These are phyloP conservation scores for Neurospora sp. DNA, from an alignment of 495 filamentous ascomycete species.

Conservation along the genomic window DNA sequence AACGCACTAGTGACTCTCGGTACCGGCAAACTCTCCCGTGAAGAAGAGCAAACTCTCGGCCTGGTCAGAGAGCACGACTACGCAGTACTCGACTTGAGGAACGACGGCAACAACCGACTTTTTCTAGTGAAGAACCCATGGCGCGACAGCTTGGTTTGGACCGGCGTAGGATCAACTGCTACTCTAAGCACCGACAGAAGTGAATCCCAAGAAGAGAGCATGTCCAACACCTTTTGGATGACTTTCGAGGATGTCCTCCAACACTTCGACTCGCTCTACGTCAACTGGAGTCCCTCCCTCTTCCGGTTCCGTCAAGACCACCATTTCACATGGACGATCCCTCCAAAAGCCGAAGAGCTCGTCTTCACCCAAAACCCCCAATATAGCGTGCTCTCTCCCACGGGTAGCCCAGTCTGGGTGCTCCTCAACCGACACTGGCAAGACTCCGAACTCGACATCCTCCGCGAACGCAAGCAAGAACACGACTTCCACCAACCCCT, in stretches of 20 bases:
- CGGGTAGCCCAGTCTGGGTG: constrained; percentile 64
- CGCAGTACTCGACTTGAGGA: constrained; percentile 73
- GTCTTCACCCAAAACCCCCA: constrained; percentile 78
- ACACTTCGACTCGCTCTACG: constrained; percentile 87
- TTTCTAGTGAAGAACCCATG: constrained; percentile 93
- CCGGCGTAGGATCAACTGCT: constrained; percentile 21
- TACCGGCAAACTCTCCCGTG: constrained; percentile 65
- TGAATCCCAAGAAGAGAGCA: constrained; percentile 7
- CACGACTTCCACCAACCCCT: constrained; percentile 21
- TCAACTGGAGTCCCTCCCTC: constrained; percentile 91
- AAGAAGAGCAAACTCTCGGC: constrained; percentile 70
- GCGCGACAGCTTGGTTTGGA: constrained; percentile 71
- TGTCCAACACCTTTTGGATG: constrained; percentile 85
- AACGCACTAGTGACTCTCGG: constrained; percentile 86
- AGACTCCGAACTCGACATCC: constrained; percentile 34
- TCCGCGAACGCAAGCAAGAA: constrained; percentile 19
- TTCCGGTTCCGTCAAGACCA: constrained; percentile 75
- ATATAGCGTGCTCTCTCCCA: constrained; percentile 52
- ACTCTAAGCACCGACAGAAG: constrained; percentile 10
- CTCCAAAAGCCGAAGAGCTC: constrained; percentile 43
- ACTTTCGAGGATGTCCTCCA: constrained; percentile 72
- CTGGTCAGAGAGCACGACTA: constrained; percentile 89
- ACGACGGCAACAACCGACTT: constrained; percentile 43
- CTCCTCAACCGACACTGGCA: constrained; percentile 77
- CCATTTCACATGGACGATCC: constrained; percentile 81